A percentile compares a stretch with the other conserved stretches of the same genome.
These are phyloP conservation scores for Backusella circina DNA, from an alignment of 192 early-diverging fungal genomes.

Conservation along the genomic window DNA sequence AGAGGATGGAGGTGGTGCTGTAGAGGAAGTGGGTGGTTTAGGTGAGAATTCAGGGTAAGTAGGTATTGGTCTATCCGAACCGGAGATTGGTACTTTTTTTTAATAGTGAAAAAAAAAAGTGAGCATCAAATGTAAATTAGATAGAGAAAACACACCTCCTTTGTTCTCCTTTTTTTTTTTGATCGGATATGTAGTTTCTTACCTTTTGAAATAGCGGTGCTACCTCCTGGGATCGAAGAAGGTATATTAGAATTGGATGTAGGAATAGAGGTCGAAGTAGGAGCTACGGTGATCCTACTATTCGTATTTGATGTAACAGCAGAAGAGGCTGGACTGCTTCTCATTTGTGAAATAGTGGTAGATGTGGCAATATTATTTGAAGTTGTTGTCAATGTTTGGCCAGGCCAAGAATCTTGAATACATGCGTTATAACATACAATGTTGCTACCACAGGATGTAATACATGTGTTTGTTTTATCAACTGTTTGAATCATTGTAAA, in stretches of 20 bases:
- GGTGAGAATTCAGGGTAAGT: background rate
- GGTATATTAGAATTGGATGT: background rate
- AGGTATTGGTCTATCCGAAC: background rate
- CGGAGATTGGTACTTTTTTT: background rate
- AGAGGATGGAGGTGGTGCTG: background rate
- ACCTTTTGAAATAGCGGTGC: background rate
- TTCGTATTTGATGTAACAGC: background rate
- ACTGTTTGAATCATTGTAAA: background rate
- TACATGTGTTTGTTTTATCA: slow-evolving; percentile 9
- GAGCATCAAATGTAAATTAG: background rate
- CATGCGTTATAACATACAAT: slow-evolving; percentile 2
- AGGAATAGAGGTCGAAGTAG: background rate
- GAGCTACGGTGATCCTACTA: background rate
- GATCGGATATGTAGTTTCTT: background rate
- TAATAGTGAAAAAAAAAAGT: background rate
- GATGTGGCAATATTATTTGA: background rate
- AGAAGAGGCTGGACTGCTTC: background rate
- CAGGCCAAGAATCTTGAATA: slow-evolving; percentile 6
- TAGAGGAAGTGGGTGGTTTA: background rate
- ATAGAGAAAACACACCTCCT: background rate
- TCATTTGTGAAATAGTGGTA: background rate
- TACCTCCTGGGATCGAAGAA: background rate
- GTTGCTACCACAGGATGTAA: background rate
- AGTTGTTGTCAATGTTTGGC: background rate
- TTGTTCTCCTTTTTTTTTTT: background rate